Percentiles rank a stretch among this genome's conserved stretches.
phyloP scores from a whole-genome alignment of 2,329 filamentous ascomycete genomes.

The Epichloe gansuensis region DNA sequence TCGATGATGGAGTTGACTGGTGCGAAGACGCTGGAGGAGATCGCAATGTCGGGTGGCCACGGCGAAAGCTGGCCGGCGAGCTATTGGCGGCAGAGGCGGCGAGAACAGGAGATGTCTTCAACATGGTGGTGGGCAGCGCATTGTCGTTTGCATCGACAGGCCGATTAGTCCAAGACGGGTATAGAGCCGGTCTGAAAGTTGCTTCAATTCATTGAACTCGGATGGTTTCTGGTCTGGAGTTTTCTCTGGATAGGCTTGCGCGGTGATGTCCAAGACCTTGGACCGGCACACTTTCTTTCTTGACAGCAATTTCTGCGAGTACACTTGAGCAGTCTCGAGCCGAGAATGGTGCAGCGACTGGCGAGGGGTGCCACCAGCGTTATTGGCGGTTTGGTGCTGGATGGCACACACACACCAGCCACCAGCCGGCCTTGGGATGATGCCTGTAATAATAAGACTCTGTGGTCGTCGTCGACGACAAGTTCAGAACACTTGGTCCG shows the following conservation, averaged over 20 bases:
- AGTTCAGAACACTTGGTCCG: background rate
- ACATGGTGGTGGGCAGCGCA: constrained; percentile 44
- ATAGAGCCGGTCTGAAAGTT: background rate
- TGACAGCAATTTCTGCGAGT: too few species aligned
- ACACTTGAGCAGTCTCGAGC: background rate
- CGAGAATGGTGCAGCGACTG: background rate
- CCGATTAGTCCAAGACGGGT: background rate
- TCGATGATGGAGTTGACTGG: constrained; percentile 12
- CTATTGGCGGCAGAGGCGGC: constrained; percentile 35
- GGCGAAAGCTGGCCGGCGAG: constrained; percentile 35
- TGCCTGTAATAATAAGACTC: background rate
- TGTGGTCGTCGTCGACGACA: too few species aligned
- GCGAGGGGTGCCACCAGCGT: background rate
- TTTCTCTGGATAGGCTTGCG: background rate
- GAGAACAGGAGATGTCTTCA: constrained; percentile 44
- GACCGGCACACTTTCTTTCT: background rate
- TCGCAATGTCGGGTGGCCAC: constrained; percentile 14
- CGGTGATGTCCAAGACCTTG: background rate
- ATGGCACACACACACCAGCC: background rate
- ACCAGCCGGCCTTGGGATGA: background rate
- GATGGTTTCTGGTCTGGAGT: background rate
- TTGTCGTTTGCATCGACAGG: constrained; percentile 21
- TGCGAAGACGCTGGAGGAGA: constrained; percentile 17
- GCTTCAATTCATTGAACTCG: constrained; percentile 3
- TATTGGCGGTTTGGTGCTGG: background rate